These are phyloP conservation scores for Lithospermum erythrorhizon DNA, from an alignment of 257 asterid species.

Conservation along the genomic window DNA sequence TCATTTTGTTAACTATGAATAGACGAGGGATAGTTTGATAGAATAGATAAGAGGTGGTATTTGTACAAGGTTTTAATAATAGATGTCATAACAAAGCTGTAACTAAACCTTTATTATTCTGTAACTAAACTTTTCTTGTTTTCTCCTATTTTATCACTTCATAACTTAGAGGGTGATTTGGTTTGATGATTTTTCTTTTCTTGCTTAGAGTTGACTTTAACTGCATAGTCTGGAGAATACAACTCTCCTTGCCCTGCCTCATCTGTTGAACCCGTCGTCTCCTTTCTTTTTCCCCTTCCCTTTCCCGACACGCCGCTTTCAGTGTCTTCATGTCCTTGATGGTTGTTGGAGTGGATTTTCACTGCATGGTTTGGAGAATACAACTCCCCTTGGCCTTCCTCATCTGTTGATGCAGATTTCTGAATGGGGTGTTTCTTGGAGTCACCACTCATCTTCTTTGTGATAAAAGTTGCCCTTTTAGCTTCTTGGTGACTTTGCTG, in stretches of 20 bases:
- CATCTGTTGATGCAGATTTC: slow-evolving; percentile 1
- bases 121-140: no score
- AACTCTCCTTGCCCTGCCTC: slow-evolving; percentile 1
- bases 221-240: slow-evolving; percentile 2
- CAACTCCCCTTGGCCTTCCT: background rate
- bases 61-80: no score
- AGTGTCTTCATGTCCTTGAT: background rate
- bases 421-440: background rate
- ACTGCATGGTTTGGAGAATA: slow-evolving; percentile 1
- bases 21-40: no score
- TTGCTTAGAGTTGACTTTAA: background rate
- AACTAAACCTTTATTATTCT: no score
- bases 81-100: no score
- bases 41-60: no score
- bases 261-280: background rate
- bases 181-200: background rate
- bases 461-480: no score
- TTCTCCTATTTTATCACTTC: no score
- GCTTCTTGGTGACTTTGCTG: no score
- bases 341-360: background rate
- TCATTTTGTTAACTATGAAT: no score
- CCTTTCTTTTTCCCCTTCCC: background rate
- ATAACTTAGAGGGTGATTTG: no score
- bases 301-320: background rate
- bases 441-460: no score